Base-by-base conservation (phyloP, 768 basidiomycete genomes). In the Tylopilus vinaceipallidus region DNA sequence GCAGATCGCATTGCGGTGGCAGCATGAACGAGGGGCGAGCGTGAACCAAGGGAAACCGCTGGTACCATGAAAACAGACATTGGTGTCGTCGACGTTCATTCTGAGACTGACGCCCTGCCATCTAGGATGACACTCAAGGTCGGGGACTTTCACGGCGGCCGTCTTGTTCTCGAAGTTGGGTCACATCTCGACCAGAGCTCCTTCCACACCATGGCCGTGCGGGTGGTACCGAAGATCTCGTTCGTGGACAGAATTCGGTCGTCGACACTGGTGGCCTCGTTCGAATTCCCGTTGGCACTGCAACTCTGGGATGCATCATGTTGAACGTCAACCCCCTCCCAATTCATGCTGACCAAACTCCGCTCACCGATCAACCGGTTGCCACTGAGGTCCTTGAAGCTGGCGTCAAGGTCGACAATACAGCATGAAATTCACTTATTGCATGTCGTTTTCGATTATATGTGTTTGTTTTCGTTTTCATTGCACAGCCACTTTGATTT, bases 371-470 rank as follows among this genome's bases (percentile, higher is more conserved):
- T 63, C 97, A 99, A 75, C 97, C 97, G 27, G 98, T 97, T 47
- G 93, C 93, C 39, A 94, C 97, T 57, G 97, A 99, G 72, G 92
- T 99, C 48, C 81, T 99, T 65, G 97, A 99, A 79, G 98, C 97
- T 49, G 97, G 97, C 77, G 98, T 99, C 82, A 99, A 99, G 80
- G 97, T 99, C 68, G 97, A 98, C 72, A 97, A 99, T n/a, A n/a
- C n/a, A n/a, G n/a, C n/a, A n/a, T n/a, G n/a, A n/a, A n/a, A n/a
- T n/a, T n/a, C n/a, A n/a, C n/a, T n/a, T n/a, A n/a, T n/a, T n/a
- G n/a, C n/a, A n/a, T n/a, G n/a, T n/a, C n/a, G n/a, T n/a, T n/a
- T n/a, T n/a, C n/a, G n/a, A n/a, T n/a, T n/a, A n/a, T n/a, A n/a
- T n/a, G n/a, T n/a, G n/a, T n/a, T n/a, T n/a, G n/a, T n/a, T n/a